Conservation (phyloP, 371 early-diverging fungal genomes). For the Mucor plumbeus region DNA sequence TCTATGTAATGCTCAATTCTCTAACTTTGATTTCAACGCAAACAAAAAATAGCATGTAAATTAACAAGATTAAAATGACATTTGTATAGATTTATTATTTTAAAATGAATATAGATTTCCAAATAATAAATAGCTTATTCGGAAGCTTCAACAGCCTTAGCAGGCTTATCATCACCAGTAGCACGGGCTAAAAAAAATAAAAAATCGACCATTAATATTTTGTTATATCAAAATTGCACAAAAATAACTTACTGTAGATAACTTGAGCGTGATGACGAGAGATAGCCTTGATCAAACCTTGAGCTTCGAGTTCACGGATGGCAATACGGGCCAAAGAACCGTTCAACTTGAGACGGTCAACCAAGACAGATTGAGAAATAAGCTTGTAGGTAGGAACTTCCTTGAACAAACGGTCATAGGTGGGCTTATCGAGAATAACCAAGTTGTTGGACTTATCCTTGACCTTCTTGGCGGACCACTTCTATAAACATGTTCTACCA, state of each 20-base stretch:
- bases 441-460: slow-evolving; percentile 98
- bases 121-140: slow-evolving; percentile 3
- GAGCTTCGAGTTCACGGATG: slow-evolving; percentile 88
- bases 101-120: not conserved
- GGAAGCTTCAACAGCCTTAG: slow-evolving; percentile 28
- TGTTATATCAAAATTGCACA: not conserved
- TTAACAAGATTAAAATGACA: not conserved
- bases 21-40: too few species aligned
- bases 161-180: slow-evolving; percentile 70
- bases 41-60: too few species aligned
- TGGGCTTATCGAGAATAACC: slow-evolving; percentile 90
- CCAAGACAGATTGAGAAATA: slow-evolving; percentile 97
- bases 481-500: slow-evolving; percentile 44
- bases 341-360: slow-evolving; percentile 97
- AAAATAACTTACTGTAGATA: slow-evolving; percentile 83
- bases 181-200: slow-evolving; percentile 60
- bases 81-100: slow-evolving; percentile 11
- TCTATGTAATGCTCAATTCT: too few species aligned
- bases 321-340: slow-evolving; percentile 96
- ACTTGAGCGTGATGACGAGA: slow-evolving; percentile 90
- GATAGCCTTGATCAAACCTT: slow-evolving; percentile 93
- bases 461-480: slow-evolving; percentile 96
- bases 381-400: slow-evolving; percentile 99
- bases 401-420: slow-evolving; percentile 95
- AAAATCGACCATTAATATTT: not conserved